Evolutionary conservation across 2,329 filamentous ascomycete species (phyloP), one percentile per base, ranked within the genome.

Genomic region (Colletotrichum nymphaeae): DNA sequence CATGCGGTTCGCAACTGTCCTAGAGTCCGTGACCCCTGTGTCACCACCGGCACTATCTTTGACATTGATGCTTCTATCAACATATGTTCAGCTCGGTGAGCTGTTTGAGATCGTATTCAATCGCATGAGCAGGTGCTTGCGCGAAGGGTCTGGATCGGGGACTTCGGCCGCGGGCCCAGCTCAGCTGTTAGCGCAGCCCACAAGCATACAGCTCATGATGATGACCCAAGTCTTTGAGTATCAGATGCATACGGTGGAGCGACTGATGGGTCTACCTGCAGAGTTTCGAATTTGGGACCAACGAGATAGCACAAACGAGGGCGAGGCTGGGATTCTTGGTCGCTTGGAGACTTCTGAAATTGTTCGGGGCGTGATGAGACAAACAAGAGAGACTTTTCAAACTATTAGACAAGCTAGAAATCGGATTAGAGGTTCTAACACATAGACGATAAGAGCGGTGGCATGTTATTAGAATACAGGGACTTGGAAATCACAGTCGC

Each of bases 151-250:
- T 22, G 56, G 28, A n/a, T 5, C 56, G 2, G 56, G 56, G 1
- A 11, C n/a, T 37, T 35, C 56, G 28, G 19, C 56, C 22, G 56
- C 30, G 19, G n/a, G 28, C 22, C 1, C 30, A 7, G 30, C 56
- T 22, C 30, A 22, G 28, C 16, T 58, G 6, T 35, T 35, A 32
- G 22, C 19, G 30, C 30, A 58, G 56, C 56, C 56, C n/a, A 37
- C 56, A 12, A 58, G 56, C 56, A 58, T 58, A n/a, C 56, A 58
- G 28, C 56, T 58, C 56, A 58, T 35, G 28, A 58, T 58, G 56
- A 58, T 58, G 56, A 58, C 56, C 4, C 30, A 58, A 28, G 56
- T 58, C 12, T 58, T 58, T 14, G 56, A 58, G 56, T 58, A 58
- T 19, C 56, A 58, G 22, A 58, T 58, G 56, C 56, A 58, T n/a